phyloP scores from a whole-genome alignment of 371 early-diverging fungal species.

The Phascolomyces articulosus region DNA sequence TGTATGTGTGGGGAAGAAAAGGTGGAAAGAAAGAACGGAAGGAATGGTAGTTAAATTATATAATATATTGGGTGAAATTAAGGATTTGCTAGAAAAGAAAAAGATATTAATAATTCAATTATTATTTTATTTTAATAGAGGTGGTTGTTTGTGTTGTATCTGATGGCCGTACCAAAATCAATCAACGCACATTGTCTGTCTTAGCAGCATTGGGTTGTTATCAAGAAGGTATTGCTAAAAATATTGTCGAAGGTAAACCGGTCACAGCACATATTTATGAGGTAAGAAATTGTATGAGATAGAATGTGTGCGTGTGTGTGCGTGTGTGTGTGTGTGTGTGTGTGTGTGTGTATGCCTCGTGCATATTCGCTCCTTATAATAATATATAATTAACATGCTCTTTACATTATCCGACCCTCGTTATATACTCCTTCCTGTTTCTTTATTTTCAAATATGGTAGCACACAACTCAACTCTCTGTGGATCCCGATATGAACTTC shows the following conservation, averaged over 20 bases:
- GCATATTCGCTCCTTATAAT: constrained; percentile 2
- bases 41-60: no score
- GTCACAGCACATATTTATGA: constrained; percentile 84
- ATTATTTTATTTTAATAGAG: no score
- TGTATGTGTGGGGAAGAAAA: no score
- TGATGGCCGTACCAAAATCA: constrained; percentile 67
- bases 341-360: neutral
- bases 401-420: no score
- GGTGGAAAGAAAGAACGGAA: no score
- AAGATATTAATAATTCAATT: no score
- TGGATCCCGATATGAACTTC: constrained; percentile 77
- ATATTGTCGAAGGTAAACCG: constrained; percentile 65
- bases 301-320: no score
- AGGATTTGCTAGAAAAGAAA: no score
- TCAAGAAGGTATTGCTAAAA: constrained; percentile 80
- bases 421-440: no score
- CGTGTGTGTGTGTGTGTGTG: no score
- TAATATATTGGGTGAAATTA: no score
- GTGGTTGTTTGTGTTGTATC: constrained; percentile 92
- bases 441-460: neutral
- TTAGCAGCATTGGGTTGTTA: constrained; percentile 81
- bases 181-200: constrained; percentile 69
- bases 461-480: constrained; percentile 88
- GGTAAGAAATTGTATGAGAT: constrained; percentile 25
- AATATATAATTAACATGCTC: neutral